Conservation (phyloP, 495 filamentous ascomycete genomes). For the Podospora comata region DNA sequence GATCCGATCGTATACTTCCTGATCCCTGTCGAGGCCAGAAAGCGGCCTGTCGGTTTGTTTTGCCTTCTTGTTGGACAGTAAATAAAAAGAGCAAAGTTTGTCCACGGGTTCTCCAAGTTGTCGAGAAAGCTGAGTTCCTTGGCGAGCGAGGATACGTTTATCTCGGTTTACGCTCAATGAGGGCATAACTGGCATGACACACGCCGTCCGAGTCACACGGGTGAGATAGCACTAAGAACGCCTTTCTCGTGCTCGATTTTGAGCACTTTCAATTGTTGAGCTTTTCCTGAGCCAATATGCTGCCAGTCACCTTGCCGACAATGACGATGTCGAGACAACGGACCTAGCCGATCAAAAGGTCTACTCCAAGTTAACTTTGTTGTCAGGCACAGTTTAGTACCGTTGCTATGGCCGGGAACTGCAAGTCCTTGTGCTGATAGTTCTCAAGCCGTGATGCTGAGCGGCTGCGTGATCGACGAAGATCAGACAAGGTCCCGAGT, state of each 20-base stretch:
- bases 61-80: not conserved
- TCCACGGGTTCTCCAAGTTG: not conserved
- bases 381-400: not conserved
- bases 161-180: too few species aligned
- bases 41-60: not conserved
- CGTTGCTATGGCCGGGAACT: not conserved
- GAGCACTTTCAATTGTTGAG: too few species aligned
- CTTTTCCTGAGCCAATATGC: not conserved
- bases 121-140: too few species aligned
- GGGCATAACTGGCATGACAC: too few species aligned
- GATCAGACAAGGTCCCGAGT: conserved; percentile 19
- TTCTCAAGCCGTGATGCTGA: not conserved
- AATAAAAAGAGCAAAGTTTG: not conserved
- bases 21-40: not conserved
- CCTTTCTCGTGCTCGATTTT: too few species aligned
- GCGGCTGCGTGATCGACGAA: conserved; percentile 21
- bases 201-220: too few species aligned
- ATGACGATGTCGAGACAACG: not conserved
- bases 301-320: not conserved
- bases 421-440: not conserved
- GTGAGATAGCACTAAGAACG: too few species aligned
- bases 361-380: not conserved
- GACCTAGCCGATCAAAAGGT: not conserved
- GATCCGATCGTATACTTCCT: not conserved
- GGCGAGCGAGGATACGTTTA: too few species aligned